Conservation (phyloP, 2,329 filamentous ascomycete species). For the Talaromyces islandicus region DNA sequence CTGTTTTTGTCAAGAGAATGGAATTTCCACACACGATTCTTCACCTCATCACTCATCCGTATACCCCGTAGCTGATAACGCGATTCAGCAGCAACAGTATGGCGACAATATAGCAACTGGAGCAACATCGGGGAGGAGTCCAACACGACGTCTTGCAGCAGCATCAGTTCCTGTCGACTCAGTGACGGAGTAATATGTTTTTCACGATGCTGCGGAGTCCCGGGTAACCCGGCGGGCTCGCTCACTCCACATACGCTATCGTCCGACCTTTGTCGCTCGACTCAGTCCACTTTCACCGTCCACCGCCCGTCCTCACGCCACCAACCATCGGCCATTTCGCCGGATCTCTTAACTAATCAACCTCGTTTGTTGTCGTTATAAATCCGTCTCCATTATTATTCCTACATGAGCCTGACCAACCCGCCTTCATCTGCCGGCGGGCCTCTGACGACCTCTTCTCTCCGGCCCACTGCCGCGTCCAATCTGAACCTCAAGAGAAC, state of each 20-base stretch:
- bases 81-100: no score
- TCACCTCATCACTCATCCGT: no score
- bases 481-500: slow-evolving; percentile 36
- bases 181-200: not conserved
- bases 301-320: not conserved
- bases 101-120: no score
- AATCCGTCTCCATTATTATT: not conserved
- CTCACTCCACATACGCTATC: not conserved
- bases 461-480: slow-evolving; percentile 25
- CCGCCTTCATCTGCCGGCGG: slow-evolving; percentile 32
- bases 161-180: no score
- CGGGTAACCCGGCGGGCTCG: not conserved
- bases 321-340: not conserved
- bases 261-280: not conserved
- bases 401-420: slow-evolving; percentile 37
- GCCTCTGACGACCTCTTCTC: slow-evolving; percentile 29
- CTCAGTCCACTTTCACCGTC: not conserved
- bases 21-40: not conserved
- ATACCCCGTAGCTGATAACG: no score
- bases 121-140: no score
- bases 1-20: not conserved
- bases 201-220: not conserved
- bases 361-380: not conserved
- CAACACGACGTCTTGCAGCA: not conserved
- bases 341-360: not conserved